Base-by-base conservation (phyloP, 495 filamentous ascomycete species). In the Talaromyces thailandensis region DNA sequence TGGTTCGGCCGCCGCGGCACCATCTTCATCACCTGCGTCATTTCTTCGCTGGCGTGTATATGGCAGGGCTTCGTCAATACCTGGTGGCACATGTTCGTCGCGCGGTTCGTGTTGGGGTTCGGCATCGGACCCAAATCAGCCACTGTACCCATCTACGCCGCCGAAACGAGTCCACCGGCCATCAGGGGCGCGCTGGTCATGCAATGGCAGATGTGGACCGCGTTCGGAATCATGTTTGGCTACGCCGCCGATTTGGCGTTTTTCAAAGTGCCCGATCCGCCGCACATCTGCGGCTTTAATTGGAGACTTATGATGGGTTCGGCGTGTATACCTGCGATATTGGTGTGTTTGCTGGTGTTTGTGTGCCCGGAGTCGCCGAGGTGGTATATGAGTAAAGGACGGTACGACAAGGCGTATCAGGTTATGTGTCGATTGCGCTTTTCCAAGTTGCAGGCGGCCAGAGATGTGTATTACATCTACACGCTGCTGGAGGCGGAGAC, bases 131-230 rank as follows among this genome's bases (percentile, higher is more conserved):
- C 89, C 8, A 93, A 93, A 68, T 89, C 86, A 1, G 85, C 89
- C 0, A 93, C 89, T 1, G 88, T 91, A 1, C 89, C 89, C 0
- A 81, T 92, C 32, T 92, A 91, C 66, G 88, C 88, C 5, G 91
- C 91, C 2, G 91, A 94, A 69, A 87, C 82, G 32, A 80, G 86
- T 0, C 89, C 91, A 0, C 81, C 90, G 0, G 75, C 76, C 25
- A 89, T 93, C 53, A 83, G 91, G 43, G 91, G 91, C 31, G 91
- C 90, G 14, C 66, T 90, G 40, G 85, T 89, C 6, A 88, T 89
- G 86, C 84, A 88, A 69, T 93, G 91, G 90, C 91, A 93, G 71
- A 86, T 91, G 83, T 92, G 87, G 86, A 92, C 88, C 1, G 90
- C 90, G 2, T 92, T 92, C 64, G 90, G 90, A 2, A 91, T 92